Conservation (phyloP, 2,329 filamentous ascomycete species). For the Aspergillus sp. region DNA sequence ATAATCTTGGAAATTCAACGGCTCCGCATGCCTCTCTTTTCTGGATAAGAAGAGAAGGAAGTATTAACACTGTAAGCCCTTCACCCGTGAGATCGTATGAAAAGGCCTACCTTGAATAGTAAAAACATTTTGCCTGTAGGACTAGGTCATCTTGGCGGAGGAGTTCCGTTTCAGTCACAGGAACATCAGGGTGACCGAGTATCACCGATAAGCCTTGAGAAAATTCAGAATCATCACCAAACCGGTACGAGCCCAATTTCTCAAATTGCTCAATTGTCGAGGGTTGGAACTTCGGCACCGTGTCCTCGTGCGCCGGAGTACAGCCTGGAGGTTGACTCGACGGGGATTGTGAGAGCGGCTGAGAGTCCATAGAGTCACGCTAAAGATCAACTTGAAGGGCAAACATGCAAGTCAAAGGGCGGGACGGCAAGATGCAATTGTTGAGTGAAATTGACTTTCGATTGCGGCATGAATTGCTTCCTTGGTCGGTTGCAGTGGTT, state of each 20-base stretch:
- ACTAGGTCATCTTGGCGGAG: slow-evolving; percentile 42
- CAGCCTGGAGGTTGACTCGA: not conserved
- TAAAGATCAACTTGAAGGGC: too few relatives aligned
- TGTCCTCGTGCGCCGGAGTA: not conserved
- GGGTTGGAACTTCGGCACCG: slow-evolving; percentile 8
- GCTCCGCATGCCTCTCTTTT: slow-evolving; percentile 35
- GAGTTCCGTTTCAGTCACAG: slow-evolving; percentile 40
- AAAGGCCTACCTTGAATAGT: slow-evolving; percentile 43
- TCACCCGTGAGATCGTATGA: not conserved
- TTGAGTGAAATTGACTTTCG: not conserved
- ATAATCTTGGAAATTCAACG: slow-evolving; percentile 67
- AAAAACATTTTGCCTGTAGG: slow-evolving; percentile 49
- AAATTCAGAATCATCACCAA: slow-evolving; percentile 45
- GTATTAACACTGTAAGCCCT: not conserved
- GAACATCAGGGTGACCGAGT: slow-evolving; percentile 41
- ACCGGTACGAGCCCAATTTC: slow-evolving; percentile 40
- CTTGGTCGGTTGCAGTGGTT: not conserved
- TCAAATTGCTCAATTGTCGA: slow-evolving; percentile 27
- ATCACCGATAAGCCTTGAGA: slow-evolving; percentile 49
- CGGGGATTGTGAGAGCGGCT: not conserved
- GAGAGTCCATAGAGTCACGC: not conserved
- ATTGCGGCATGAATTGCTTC: not conserved
- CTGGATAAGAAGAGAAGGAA: slow-evolving; percentile 18
- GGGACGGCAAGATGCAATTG: not conserved
- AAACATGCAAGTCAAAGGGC: not conserved